Conservation (phyloP, 495 filamentous ascomycete species). For the Neurospora sp. region DNA sequence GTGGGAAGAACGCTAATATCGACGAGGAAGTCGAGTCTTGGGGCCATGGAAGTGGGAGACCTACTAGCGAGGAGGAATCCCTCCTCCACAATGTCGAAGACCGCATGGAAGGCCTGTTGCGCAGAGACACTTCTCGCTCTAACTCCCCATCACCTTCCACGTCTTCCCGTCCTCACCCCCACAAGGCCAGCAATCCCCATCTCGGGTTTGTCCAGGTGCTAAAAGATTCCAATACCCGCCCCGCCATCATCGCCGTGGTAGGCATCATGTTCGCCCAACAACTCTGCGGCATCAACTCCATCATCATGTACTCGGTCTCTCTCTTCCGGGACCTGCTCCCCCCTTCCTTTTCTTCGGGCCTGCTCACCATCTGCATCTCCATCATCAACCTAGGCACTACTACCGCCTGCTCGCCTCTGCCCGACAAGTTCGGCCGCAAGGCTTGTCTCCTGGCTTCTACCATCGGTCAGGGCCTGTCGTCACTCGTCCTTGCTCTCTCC, state of each 20-base stretch:
- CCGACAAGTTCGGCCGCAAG: conserved; percentile 81
- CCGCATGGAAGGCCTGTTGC: conserved; percentile 8
- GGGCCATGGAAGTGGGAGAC: conserved; percentile 31
- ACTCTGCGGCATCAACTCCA: conserved; percentile 86
- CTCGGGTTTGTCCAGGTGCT: conserved; percentile 61
- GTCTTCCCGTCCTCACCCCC: conserved; percentile 25
- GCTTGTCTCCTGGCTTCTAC: conserved; percentile 71
- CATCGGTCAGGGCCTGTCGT: conserved; percentile 67
- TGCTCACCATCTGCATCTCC: conserved; percentile 77
- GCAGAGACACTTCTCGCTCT: conserved; percentile 8
- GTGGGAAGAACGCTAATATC: conserved; percentile 58
- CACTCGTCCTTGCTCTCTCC: conserved; percentile 62
- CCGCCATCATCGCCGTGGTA: conserved; percentile 73
- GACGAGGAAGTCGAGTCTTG: conserved; percentile 62
- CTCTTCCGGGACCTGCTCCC: conserved; percentile 69
- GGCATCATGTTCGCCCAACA: conserved; percentile 92
- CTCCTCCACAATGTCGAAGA: conserved; percentile 27
- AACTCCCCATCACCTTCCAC: background rate
- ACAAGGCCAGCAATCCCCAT: conserved; percentile 26
- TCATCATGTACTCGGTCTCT: conserved; percentile 96
- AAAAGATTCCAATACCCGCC: conserved; percentile 54
- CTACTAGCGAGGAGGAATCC: conserved; percentile 35
- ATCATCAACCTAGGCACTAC: conserved; percentile 80
- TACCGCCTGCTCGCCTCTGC: conserved; percentile 64
- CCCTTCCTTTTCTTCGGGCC: conserved; percentile 49